A percentile compares a stretch with the other conserved stretches of the same genome.
These are phyloP conservation scores for Coccomyxa sp. DNA, from an alignment of 139 green algal species.

Conservation along the genomic window DNA sequence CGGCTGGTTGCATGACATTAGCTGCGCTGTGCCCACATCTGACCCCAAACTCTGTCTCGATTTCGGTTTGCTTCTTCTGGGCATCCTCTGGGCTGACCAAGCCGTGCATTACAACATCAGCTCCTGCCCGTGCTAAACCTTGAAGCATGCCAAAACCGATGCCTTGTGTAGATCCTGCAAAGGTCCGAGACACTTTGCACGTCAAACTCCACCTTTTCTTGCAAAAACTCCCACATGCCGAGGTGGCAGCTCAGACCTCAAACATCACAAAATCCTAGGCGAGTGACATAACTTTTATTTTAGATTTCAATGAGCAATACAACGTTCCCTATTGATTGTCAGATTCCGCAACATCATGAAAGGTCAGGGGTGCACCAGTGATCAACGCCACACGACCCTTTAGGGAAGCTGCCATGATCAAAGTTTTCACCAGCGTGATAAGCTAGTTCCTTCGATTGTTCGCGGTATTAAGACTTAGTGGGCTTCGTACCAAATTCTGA, in stretches of 20 bases:
- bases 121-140: constrained; percentile 33
- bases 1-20: constrained; percentile 30
- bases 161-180: constrained; percentile 37
- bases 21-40: constrained; percentile 21
- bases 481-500: no score
- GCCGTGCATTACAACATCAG: constrained; percentile 46
- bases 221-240: not conserved
- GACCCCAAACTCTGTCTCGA: constrained; percentile 32
- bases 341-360: no score
- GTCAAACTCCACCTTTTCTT: not conserved
- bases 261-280: not conserved
- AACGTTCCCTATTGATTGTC: no score
- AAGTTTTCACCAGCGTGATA: no score
- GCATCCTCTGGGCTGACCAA: constrained; percentile 26
- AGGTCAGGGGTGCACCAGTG: not conserved
- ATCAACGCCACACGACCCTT: not conserved
- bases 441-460: no score
- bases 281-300: not conserved
- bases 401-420: not conserved
- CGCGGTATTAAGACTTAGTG: no score
- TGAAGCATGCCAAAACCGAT: constrained; percentile 48
- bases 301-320: no score
- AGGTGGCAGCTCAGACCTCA: not conserved
- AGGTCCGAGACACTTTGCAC: no score
- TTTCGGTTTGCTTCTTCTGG: constrained; percentile 6